Conservation (phyloP, 768 basidiomycete species). For the Rossbeevera mucosa region DNA sequence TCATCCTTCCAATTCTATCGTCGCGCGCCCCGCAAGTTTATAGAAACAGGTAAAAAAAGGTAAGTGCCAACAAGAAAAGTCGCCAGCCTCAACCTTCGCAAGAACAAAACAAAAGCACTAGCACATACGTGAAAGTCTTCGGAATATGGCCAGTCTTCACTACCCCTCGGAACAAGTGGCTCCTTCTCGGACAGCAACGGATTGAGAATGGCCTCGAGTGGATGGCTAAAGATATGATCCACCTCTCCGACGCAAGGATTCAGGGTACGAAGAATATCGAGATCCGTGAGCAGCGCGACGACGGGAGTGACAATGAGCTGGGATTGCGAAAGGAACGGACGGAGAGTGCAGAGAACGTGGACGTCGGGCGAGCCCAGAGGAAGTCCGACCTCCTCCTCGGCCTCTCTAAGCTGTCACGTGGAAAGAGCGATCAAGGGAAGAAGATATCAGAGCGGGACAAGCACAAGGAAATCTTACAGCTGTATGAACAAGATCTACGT, state of each 20-base stretch:
- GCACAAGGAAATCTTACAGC: conserved; percentile 52
- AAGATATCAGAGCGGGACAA: not conserved
- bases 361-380: conserved; percentile 54
- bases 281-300: conserved; percentile 61
- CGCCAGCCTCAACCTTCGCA: not conserved
- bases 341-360: conserved; percentile 55
- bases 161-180: conserved; percentile 50
- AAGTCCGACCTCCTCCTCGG: conserved; percentile 78
- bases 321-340: conserved; percentile 65
- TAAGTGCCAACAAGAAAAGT: not conserved
- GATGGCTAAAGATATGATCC: conserved; percentile 74
- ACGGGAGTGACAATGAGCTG: conserved; percentile 75
- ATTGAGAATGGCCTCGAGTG: conserved; percentile 67
- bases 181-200: conserved; percentile 43
- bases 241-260: conserved; percentile 65
- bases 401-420: conserved; percentile 65
- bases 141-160: conserved; percentile 79
- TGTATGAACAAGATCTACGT: conserved; percentile 58
- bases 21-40: too few relatives aligned
- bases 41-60: not conserved
- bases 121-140: conserved; percentile 62
- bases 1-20: conserved; percentile 56
- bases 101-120: not conserved
- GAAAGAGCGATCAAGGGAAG: not conserved
- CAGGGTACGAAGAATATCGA: conserved; percentile 45